phyloP scores from a whole-genome alignment of 805 yeast genomes.

The Candida stauntonica region DNA sequence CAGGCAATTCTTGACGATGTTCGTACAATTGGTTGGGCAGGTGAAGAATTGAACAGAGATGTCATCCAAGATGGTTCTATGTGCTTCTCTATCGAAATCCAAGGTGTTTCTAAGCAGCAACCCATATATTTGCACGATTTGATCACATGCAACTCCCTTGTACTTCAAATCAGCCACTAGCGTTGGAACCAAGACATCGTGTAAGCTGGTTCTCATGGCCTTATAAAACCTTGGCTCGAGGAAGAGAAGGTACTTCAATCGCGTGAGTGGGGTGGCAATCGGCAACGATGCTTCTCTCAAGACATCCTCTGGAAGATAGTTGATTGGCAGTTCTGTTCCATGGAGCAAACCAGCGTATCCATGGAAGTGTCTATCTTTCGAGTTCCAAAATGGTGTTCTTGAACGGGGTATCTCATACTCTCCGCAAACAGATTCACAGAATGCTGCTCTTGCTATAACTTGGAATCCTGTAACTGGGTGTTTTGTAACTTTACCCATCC shows the following conservation, averaged over 20 bases:
- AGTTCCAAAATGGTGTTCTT: conserved; percentile 24
- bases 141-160: conserved; percentile 47
- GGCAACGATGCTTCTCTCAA: neutral
- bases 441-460: conserved; percentile 33
- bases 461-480: conserved; percentile 38
- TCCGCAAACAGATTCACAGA: conserved; percentile 42
- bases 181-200: conserved; percentile 49
- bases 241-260: conserved; percentile 54
- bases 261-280: conserved; percentile 36
- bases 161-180: conserved; percentile 45
- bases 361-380: conserved; percentile 1
- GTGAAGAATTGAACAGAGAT: conserved; percentile 86
- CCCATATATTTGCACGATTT: conserved; percentile 52
- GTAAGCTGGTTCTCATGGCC: conserved; percentile 42
- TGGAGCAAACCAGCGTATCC: conserved; percentile 19
- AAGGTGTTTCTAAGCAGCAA: conserved; percentile 44
- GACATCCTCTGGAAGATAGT: neutral
- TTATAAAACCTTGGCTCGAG: conserved; percentile 61
- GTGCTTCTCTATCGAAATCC: conserved; percentile 84
- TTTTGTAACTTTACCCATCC: conserved; percentile 43
- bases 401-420: conserved; percentile 15
- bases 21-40: conserved; percentile 73
- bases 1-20: conserved; percentile 30
- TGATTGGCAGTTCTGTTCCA: conserved; percentile 13
- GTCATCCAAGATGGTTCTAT: conserved; percentile 65